A percentile compares a stretch with the other conserved stretches of the same genome.
These are phyloP conservation scores for Cryptosporidium meleagridis DNA, from an alignment of 169 alveolate genomes.

Conservation along the genomic window DNA sequence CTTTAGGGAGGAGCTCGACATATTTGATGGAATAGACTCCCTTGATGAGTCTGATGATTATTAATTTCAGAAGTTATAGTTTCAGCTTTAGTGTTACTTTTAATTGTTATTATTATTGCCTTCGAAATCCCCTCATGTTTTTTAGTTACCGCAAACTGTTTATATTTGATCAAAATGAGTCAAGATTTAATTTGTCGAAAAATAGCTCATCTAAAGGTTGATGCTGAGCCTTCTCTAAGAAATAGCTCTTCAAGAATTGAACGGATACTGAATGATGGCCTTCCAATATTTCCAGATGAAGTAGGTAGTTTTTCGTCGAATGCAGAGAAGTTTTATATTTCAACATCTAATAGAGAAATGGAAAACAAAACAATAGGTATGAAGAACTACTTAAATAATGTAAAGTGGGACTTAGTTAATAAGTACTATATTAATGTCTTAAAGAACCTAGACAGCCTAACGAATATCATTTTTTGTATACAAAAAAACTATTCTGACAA, in stretches of 20 bases:
- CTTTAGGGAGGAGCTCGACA: slow-evolving; percentile 63
- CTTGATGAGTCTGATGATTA: slow-evolving; percentile 72
- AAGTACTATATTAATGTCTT: not conserved
- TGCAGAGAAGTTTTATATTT: slow-evolving; percentile 54
- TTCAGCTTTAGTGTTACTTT: slow-evolving; percentile 2
- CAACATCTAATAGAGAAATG: slow-evolving; percentile 32
- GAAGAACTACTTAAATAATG: not conserved
- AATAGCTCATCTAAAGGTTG: not conserved
- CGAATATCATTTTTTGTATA: slow-evolving; percentile 33
- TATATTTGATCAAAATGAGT: slow-evolving; percentile 10
- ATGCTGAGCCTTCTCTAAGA: slow-evolving; percentile 29
- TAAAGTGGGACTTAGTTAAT: slow-evolving; percentile 13
- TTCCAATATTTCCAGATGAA: slow-evolving; percentile 37
- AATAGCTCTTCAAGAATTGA: slow-evolving; percentile 39
- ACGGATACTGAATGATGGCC: slow-evolving; percentile 32
- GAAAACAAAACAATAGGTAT: not conserved
- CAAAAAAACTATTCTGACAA: slow-evolving; percentile 60
- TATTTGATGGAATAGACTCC: slow-evolving; percentile 68
- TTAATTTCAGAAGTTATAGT: not conserved
- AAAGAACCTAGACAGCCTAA: slow-evolving; percentile 22
- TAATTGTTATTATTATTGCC: not conserved
- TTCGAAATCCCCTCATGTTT: not conserved
- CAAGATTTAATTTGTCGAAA: slow-evolving; percentile 7
- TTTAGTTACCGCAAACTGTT: slow-evolving; percentile 7
- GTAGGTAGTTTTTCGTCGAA: slow-evolving; percentile 35